These are phyloP conservation scores for Tetracladium marchalianum DNA, from an alignment of 495 filamentous ascomycete species.

Conservation along the genomic window DNA sequence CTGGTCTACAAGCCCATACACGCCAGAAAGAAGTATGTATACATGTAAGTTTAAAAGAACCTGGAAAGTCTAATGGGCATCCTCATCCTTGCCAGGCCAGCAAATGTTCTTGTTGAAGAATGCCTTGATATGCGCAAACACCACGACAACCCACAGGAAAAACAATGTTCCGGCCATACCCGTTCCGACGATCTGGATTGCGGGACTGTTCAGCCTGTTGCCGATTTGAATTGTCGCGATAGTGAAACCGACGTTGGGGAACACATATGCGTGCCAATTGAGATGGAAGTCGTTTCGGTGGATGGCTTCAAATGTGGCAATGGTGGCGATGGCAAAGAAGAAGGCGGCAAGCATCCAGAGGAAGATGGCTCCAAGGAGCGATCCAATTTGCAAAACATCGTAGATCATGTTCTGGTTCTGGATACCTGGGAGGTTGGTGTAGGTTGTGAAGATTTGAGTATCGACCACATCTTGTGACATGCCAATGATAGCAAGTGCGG, in stretches of 20 bases:
- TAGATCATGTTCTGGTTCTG: slow-evolving; percentile 13
- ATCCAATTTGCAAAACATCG: slow-evolving; percentile 36
- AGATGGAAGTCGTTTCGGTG: slow-evolving; percentile 37
- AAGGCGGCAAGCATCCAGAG: slow-evolving; percentile 62
- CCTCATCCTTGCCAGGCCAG: slow-evolving; percentile 55
- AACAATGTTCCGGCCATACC: slow-evolving; percentile 45
- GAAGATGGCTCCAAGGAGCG: slow-evolving; percentile 45
- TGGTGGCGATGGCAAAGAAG: slow-evolving; percentile 55
- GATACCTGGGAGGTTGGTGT: slow-evolving; percentile 26
- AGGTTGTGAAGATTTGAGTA: slow-evolving; percentile 22
- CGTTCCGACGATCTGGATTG: slow-evolving; percentile 32
- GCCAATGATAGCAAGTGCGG: slow-evolving; percentile 54
- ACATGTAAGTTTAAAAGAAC: neutral
- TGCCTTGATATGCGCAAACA: slow-evolving; percentile 41
- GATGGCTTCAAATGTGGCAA: slow-evolving; percentile 39
- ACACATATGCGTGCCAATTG: slow-evolving; percentile 48
- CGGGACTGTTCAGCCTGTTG: slow-evolving; percentile 27
- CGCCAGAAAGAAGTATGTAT: neutral
- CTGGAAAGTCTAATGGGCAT: slow-evolving; percentile 19
- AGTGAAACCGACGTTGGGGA: slow-evolving; percentile 49
- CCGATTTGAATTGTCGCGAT: slow-evolving; percentile 38
- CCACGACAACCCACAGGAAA: slow-evolving; percentile 47
- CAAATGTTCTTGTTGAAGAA: slow-evolving; percentile 44
- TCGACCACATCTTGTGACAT: slow-evolving; percentile 41
- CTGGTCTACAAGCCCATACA: no score